Evolutionary conservation across 805 yeast genomes (phyloP), one percentile per base, ranked within the genome.

Genomic region (Suhomyces xylopsoci): DNA sequence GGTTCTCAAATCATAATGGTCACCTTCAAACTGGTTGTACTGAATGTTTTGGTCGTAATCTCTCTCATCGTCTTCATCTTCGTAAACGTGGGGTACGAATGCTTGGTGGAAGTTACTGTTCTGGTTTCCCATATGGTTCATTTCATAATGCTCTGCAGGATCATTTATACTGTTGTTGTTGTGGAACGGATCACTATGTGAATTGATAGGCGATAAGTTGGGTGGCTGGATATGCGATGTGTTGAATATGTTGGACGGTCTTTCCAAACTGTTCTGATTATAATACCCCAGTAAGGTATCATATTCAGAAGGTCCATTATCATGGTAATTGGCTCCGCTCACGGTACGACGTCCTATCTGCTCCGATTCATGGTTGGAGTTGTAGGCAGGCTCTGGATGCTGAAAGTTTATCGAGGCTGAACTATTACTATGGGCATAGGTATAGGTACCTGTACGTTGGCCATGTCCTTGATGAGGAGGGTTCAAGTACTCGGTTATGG

Each of bases 41-140:
- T 67, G 73, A 47, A 75, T 74, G 12, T 62, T 60, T 49, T 69
- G 68, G 57, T 75, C 79, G 47, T 67, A 74, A 48, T 72, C 74
- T 14, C 62, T 56, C 50, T 71, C 75, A 32, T 74, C 78, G 24
- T 62, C 67, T 47, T 73, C 77, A 19, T 72, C 75, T 10, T 68
- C 74, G 53, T 75, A 72, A 14, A 68, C 73, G 58, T 74, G 70
- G 14, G 78, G 78, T 12, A 73, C 78, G 55, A 75, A 75, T n/a
- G 78, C 71, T 24, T 47, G 44, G 41, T 50, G 43, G 34, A 45
- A 45, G 17, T 28, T 50, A 51, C 62, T 60, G 56, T 59, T 47
- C 46, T 59, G 65, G 48, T 59, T 60, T 55, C 61, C 53, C 47
- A 51, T 51, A 6, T 52, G 47, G 50, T 51, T 48, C 58, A 55